Evolutionary conservation across 2,329 filamentous ascomycete species (phyloP), one percentile per base, ranked within the genome.

Genomic region (Cladosporium velox): DNA sequence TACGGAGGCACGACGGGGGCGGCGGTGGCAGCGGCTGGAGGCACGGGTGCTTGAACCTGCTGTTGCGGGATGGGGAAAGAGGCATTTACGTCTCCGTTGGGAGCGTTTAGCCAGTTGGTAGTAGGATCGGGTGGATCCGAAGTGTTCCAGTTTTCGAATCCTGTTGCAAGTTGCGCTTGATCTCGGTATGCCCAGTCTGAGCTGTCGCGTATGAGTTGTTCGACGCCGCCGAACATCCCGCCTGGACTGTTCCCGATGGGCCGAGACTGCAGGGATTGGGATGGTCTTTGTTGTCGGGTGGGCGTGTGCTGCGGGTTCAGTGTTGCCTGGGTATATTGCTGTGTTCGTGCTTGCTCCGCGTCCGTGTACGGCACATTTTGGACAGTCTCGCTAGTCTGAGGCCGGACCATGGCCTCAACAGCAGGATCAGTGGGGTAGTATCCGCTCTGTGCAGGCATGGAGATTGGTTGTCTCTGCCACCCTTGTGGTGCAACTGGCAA

Each of bases 151-250:
- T 87, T 88, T 30, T 85, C 88, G 68, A 90, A 86, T 1, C 87
- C 88, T 4, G 84, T 75, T 0, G 85, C 87, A 4, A 90, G 77
- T 59, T 85, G 84, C 21, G 81, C 83, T 71, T 90, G 87, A 71
- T 91, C 88, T 41, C 83, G 79, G 64, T 88, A 81, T 81, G 70
- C 71, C 86, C 85, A 88, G 70, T 90, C 85, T 67, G 89, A 86
- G 58, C 85, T 86, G 59, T 90, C 87, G 55, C 86, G 83, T 3
- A 90, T 82, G 5, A 90, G 76, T 54, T 85, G 84, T 41, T 89
- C 86, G 1, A 88, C 81, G 10, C 84, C 84, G 28, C 86, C 86
- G 67, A 89, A 88, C 61, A 87, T 79, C 12, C 83, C 82, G 11
- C 80, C 81, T 11, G 84, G 83, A 6, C 79, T 81, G 4, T 78